Conservation (phyloP, 2,329 filamentous ascomycete genomes). For the Clarireedia homoeocarpa region DNA sequence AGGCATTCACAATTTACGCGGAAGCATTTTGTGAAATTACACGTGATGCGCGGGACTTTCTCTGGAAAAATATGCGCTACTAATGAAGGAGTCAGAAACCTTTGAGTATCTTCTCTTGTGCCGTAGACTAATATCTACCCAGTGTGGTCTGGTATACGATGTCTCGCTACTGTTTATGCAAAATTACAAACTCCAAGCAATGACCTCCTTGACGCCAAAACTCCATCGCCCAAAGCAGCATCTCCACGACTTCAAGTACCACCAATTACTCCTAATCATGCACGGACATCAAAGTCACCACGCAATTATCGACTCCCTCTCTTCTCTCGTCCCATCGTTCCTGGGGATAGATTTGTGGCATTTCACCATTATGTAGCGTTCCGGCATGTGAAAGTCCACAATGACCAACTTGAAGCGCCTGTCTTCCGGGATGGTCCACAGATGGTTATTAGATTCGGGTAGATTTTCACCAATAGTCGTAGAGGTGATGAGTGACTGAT, state of each 20-base stretch:
- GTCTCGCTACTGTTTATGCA: too few species aligned
- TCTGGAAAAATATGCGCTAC: too few species aligned
- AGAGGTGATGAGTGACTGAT: neutral
- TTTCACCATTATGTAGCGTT: constrained; percentile 23
- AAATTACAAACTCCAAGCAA: too few species aligned
- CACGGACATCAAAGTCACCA: constrained; percentile 16
- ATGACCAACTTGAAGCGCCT: constrained; percentile 22
- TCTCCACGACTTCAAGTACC: neutral
- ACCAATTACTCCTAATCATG: neutral
- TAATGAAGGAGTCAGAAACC: too few species aligned
- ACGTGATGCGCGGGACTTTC: neutral
- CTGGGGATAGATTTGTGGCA: constrained; percentile 16
- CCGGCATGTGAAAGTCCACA: constrained; percentile 22
- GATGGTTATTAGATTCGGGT: neutral
- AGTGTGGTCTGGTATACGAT: too few species aligned
- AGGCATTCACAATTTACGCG: neutral
- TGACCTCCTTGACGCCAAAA: too few species aligned
- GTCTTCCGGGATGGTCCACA: constrained; percentile 21
- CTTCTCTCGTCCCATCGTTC: constrained; percentile 20
- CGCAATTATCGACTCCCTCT: constrained; percentile 22
- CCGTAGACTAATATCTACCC: too few species aligned
- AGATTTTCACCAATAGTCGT: neutral
- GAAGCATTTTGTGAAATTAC: neutral
- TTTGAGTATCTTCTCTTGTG: too few species aligned
- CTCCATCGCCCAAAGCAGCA: neutral